These are phyloP conservation scores for Triglochin maritima DNA, from an alignment of 106 monocot genomes.

Conservation along the genomic window DNA sequence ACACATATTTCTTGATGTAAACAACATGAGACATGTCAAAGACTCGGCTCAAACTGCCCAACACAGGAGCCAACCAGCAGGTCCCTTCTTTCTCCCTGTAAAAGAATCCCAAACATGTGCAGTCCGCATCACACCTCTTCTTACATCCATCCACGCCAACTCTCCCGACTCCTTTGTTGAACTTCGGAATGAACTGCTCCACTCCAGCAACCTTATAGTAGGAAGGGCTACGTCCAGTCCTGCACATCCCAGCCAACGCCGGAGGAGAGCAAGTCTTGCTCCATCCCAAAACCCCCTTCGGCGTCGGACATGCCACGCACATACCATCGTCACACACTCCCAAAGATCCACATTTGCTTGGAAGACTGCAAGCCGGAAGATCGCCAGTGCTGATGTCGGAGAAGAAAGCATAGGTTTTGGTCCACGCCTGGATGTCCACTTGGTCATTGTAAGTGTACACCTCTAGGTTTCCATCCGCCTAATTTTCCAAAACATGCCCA, in stretches of 20 bases:
- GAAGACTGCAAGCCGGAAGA: slow-evolving; percentile 26
- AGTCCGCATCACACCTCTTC: slow-evolving; percentile 31
- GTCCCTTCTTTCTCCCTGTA: slow-evolving; percentile 31
- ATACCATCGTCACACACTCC: slow-evolving; percentile 46
- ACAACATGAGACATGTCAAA: slow-evolving; percentile 23
- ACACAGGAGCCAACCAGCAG: slow-evolving; percentile 43
- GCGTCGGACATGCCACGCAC: slow-evolving; percentile 55
- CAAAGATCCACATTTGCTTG: slow-evolving; percentile 31
- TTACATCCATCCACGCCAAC: slow-evolving; percentile 36
- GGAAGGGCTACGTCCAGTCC: neutral
- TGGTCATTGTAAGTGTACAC: slow-evolving; percentile 12
- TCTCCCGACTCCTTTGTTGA: slow-evolving; percentile 15
- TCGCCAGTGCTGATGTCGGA: neutral
- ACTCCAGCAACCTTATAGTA: slow-evolving; percentile 47
- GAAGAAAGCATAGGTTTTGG: slow-evolving; percentile 7
- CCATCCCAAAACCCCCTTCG: slow-evolving; percentile 37
- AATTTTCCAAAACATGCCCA: too few species aligned
- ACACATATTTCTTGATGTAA: slow-evolving; percentile 29
- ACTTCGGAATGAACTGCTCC: slow-evolving; percentile 34
- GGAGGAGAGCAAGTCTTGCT: slow-evolving; percentile 22
- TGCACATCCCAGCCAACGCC: neutral
- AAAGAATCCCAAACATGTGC: slow-evolving; percentile 41
- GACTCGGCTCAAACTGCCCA: slow-evolving; percentile 35
- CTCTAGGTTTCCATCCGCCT: slow-evolving; percentile 7
- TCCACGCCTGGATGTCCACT: slow-evolving; percentile 4